Base-by-base conservation (phyloP, 2,329 filamentous ascomycete genomes). In the Phaeomoniella chlamydospora region DNA sequence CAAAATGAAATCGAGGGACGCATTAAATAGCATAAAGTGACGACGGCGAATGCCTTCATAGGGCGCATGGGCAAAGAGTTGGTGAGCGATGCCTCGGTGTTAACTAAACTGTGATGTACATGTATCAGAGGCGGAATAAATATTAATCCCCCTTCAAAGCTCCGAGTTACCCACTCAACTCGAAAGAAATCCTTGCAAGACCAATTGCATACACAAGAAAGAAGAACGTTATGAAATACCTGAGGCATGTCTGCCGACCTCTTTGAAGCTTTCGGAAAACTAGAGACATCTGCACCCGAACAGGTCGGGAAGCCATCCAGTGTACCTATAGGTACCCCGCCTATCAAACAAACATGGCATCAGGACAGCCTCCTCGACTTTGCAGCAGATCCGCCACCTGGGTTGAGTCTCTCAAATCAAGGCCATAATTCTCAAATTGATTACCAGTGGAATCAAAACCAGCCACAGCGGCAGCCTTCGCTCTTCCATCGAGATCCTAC, bases 231-330 rank as follows among this genome's bases (percentile, higher is more conserved):
- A n/a, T n/a, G n/a, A n/a, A n/a, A n/a, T n/a, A n/a, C n/a, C n/a
- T n/a, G n/a, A n/a, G n/a, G n/a, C n/a, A 72, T 72, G 68, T 71
- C 68, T 35, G 62, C 64, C 38, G 68, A 72, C 45, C 55, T 72
- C 15, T 58, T 68, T 32, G 65, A 65, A 39, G 68, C 63, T 40
- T 72, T 72, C 48, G 62, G 55, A 18, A 13, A 18, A 15, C 18
- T 14, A 18, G 12, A 18, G 14, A 4, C 32, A 17, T 6, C 32
- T 18, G 16, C 14, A 16, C 9, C 12, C 9, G 30, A 32, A 14
- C 30, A 9, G 10, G 9, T 6, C 6, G 9, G 15, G 14, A 14
- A 17, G 30, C 10, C 9, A 6, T 32, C 30, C 6, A 17, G 9
- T 15, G 9, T 9, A 32, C 9, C 15, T 17, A 6, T 17, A 13